Evolutionary conservation across 2,329 filamentous ascomycete genomes (phyloP).

Genomic region (Scedosporium aurantiacum): DNA sequence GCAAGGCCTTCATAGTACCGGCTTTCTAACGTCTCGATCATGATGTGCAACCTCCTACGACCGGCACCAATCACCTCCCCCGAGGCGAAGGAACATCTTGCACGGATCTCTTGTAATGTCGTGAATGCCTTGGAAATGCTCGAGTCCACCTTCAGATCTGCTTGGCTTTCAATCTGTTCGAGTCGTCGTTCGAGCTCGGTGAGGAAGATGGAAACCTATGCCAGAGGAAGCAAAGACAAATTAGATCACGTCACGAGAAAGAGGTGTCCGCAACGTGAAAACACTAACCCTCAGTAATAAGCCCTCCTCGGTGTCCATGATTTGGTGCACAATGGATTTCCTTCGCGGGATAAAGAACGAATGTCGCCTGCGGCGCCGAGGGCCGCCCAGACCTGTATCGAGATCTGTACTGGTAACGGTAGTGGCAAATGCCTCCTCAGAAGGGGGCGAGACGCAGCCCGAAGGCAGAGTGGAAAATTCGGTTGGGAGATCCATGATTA

Average conservation of each 20-base stretch:
- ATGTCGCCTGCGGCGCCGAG: constrained; percentile 29
- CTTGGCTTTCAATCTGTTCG: constrained; percentile 80
- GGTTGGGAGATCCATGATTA: constrained; percentile 5
- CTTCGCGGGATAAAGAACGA: constrained; percentile 47
- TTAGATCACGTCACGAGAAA: background rate
- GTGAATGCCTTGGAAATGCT: constrained; percentile 76
- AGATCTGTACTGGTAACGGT: background rate
- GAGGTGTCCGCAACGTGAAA: background rate
- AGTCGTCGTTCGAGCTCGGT: constrained; percentile 77
- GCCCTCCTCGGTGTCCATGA: constrained; percentile 52
- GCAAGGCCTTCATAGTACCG: constrained; percentile 79
- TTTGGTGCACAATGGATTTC: constrained; percentile 47
- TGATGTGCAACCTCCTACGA: constrained; percentile 68
- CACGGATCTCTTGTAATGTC: constrained; percentile 75
- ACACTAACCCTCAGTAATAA: constrained; percentile 39
- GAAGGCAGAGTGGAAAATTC: constrained; percentile 4
- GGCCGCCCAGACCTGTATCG: background rate
- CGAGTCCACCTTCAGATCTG: constrained; percentile 65
- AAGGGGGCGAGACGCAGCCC: background rate
- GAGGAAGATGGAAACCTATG: constrained; percentile 66
- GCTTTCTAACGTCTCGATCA: constrained; percentile 84
- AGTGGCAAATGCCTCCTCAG: background rate
- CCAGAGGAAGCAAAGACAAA: background rate
- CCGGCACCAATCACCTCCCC: constrained; percentile 84
- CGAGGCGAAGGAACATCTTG: constrained; percentile 79